Conservation (phyloP, 2,329 filamentous ascomycete genomes). For the Calonectria honghensis region DNA sequence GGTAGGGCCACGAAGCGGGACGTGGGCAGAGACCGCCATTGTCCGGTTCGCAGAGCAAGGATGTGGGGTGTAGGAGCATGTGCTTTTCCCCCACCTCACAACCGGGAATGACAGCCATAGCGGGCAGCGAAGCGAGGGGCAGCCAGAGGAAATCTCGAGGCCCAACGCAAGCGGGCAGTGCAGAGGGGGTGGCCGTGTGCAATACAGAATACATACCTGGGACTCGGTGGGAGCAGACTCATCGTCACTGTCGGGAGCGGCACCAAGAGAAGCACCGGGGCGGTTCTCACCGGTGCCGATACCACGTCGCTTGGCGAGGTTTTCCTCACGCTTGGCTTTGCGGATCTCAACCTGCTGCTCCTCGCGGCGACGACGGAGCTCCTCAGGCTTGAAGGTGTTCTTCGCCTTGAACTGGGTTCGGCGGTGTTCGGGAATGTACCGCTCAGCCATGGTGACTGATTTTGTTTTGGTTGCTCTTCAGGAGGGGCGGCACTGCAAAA, state of each 20-base stretch:
- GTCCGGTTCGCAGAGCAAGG: slow-evolving; percentile 46
- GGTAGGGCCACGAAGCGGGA: slow-evolving; percentile 38
- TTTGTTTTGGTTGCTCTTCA: slow-evolving; percentile 49
- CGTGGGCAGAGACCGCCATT: slow-evolving; percentile 40
- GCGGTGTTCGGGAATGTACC: slow-evolving; percentile 99
- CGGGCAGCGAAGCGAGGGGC: slow-evolving; percentile 38
- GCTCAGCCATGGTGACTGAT: slow-evolving; percentile 89
- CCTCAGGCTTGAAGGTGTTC: slow-evolving; percentile 99
- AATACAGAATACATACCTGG: slow-evolving; percentile 78
- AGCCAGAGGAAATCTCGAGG: background rate
- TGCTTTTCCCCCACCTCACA: slow-evolving; percentile 59
- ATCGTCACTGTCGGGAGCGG: slow-evolving; percentile 97
- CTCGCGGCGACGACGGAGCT: slow-evolving; percentile 97
- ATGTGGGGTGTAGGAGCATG: slow-evolving; percentile 59
- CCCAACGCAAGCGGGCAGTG: slow-evolving; percentile 20
- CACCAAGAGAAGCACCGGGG: slow-evolving; percentile 87
- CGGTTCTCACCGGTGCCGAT: slow-evolving; percentile 88
- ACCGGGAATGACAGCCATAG: slow-evolving; percentile 47
- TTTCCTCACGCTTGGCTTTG: slow-evolving; percentile 99
- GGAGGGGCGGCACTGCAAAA: slow-evolving; percentile 51
- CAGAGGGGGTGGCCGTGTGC: slow-evolving; percentile 41
- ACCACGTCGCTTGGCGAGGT: slow-evolving; percentile 97
- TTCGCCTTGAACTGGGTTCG: slow-evolving; percentile 99
- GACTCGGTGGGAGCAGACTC: slow-evolving; percentile 95
- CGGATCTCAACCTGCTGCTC: slow-evolving; percentile 99